Percentiles rank a stretch among this genome's conserved stretches.
phyloP scores from a whole-genome alignment of 176 grass and related monocot species.

The Metroxylon sagu region DNA sequence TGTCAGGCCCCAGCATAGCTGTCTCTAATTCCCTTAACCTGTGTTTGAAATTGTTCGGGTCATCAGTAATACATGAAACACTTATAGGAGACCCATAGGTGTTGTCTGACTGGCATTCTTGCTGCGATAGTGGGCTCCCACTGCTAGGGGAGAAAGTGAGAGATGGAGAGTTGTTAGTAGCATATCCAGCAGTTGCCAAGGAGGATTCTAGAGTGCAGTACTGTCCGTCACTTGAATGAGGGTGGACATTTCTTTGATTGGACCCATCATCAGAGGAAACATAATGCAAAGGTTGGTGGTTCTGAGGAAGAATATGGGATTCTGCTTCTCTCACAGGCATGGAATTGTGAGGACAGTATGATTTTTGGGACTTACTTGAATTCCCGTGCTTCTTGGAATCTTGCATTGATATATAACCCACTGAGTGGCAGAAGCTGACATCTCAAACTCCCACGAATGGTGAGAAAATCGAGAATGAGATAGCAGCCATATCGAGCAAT shows the following conservation, averaged over 20 bases:
- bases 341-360: neutral
- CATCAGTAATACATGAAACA: conserved; percentile 64
- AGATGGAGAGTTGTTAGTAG: conserved; percentile 45
- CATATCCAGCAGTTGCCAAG: conserved; percentile 34
- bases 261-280: conserved; percentile 27
- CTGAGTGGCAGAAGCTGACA: neutral
- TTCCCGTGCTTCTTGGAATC: neutral
- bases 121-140: conserved; percentile 50
- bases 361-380: neutral
- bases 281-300: conserved; percentile 12
- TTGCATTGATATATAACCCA: conserved; percentile 5
- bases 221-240: conserved; percentile 11
- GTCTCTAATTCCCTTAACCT: conserved; percentile 68
- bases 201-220: conserved; percentile 77
- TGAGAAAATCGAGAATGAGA: too few relatives aligned
- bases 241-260: conserved; percentile 10
- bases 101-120: conserved; percentile 54
- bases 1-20: conserved; percentile 72
- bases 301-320: conserved; percentile 6
- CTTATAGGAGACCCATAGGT: conserved; percentile 59
- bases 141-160: conserved; percentile 31
- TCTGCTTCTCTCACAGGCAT: conserved; percentile 5
- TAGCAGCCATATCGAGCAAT: too few relatives aligned
- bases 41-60: conserved; percentile 60
- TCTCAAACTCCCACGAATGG: too few relatives aligned